These are phyloP conservation scores for Alternaria sp. DNA, from an alignment of 2,329 filamentous ascomycete species.

Conservation along the genomic window DNA sequence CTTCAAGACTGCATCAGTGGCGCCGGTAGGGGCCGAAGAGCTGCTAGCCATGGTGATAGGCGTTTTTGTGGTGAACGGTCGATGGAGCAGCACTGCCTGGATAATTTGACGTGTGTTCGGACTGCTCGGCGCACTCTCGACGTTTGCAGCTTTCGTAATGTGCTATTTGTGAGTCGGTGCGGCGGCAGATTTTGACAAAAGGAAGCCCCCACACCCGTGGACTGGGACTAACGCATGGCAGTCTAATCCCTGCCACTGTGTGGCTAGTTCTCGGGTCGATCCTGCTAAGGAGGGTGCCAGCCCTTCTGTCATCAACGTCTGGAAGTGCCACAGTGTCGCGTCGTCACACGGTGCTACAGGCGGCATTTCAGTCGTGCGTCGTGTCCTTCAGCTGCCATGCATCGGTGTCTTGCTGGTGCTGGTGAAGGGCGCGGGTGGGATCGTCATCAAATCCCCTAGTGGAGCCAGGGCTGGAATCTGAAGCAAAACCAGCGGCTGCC, in stretches of 20 bases:
- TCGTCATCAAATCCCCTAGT: conserved; percentile 12
- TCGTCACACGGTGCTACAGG: not conserved
- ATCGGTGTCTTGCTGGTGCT: not conserved
- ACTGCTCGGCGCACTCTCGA: conserved; percentile 6
- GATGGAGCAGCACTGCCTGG: conserved; percentile 1
- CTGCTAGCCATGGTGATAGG: conserved; percentile 14
- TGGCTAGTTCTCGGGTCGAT: conserved; percentile 22
- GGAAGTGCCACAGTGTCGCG: conserved; percentile 2
- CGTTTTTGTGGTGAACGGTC: conserved; percentile 3
- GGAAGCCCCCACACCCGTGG: conserved; percentile 19
- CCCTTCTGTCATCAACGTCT: not conserved
- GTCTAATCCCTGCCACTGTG: conserved; percentile 9
- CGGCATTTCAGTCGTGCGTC: not conserved
- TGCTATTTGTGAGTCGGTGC: conserved; percentile 14
- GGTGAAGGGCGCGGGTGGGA: conserved; percentile 2
- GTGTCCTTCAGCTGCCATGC: not conserved
- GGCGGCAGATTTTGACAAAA: conserved; percentile 22
- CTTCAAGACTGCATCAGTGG: conserved; percentile 82
- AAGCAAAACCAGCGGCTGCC: conserved; percentile 24
- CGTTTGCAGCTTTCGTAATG: conserved; percentile 2
- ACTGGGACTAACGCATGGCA: conserved; percentile 17
- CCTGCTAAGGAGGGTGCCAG: conserved; percentile 9
- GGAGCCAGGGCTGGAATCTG: conserved; percentile 23
- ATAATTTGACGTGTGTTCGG: not conserved
- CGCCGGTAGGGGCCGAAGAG: conserved; percentile 52